Percentiles rank a stretch among this genome's conserved stretches.
Evolutionary conservation across 805 yeast genomes (phyloP).

Genomic region (Ogataea glucozyma): DNA sequence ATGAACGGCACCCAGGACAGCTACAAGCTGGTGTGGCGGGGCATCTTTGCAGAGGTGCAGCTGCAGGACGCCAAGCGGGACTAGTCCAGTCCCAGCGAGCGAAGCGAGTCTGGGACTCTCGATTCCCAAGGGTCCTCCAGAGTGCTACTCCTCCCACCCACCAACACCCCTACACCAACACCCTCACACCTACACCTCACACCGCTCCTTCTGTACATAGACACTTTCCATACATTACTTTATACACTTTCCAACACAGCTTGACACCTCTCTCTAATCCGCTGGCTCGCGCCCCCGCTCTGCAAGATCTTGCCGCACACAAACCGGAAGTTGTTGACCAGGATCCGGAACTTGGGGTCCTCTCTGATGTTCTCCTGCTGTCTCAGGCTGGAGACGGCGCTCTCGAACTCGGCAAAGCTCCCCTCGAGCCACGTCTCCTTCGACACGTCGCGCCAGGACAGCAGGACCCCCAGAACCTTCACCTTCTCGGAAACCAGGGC

Average conservation of each 20-base stretch:
- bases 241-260: background rate
- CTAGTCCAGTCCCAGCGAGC: too few relatives aligned
- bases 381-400: conserved; percentile 8
- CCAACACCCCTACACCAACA: too few relatives aligned
- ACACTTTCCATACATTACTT: conserved; percentile 1
- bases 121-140: too few relatives aligned
- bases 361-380: conserved; percentile 7
- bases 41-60: conserved; percentile 53
- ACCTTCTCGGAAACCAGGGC: conserved; percentile 20
- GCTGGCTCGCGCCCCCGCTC: conserved; percentile 5
- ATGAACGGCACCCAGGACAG: conserved; percentile 56
- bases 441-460: conserved; percentile 8
- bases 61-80: conserved; percentile 16
- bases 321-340: conserved; percentile 22
- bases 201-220: background rate
- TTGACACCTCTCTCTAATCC: conserved; percentile 3
- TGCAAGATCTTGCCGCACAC: conserved; percentile 19
- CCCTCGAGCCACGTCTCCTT: conserved; percentile 16
- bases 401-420: conserved; percentile 12
- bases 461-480: conserved; percentile 21
- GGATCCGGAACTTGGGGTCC: conserved; percentile 11
- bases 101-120: too few relatives aligned
- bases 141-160: too few relatives aligned
- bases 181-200: background rate
- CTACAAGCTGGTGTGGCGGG: conserved; percentile 59